Conservation (phyloP, 139 green algal genomes). For the Chlamydomonas sp. region DNA sequence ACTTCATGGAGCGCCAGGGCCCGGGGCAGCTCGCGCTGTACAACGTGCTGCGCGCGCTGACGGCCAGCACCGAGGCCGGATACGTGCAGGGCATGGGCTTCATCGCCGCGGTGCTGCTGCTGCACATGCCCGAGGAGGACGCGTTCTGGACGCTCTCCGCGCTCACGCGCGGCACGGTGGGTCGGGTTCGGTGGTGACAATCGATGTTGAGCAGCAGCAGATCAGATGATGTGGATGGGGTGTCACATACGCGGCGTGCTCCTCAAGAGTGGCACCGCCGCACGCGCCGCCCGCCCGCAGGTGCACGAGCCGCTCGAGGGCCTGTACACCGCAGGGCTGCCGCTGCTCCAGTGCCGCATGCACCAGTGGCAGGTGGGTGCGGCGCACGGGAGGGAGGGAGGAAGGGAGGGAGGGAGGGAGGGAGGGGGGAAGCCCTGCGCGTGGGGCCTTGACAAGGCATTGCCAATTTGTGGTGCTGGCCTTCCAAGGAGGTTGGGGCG, state of each 20-base stretch:
- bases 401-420: constrained; percentile 1
- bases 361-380: constrained; percentile 12
- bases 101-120: constrained; percentile 73
- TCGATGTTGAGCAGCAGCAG: neutral
- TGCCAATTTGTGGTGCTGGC: too few species aligned
- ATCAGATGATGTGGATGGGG: neutral
- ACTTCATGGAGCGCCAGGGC: constrained; percentile 64
- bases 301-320: constrained; percentile 45
- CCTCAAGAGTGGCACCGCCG: neutral
- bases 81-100: constrained; percentile 93
- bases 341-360: constrained; percentile 65
- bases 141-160: constrained; percentile 86
- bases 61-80: too few species aligned
- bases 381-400: too few species aligned
- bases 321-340: constrained; percentile 65
- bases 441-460: too few species aligned
- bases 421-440: too few species aligned
- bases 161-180: constrained; percentile 68
- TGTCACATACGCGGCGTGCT: too few species aligned
- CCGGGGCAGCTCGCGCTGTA: constrained; percentile 72
- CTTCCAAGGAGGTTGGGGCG: too few species aligned
- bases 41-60: constrained; percentile 75
- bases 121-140: constrained; percentile 85
- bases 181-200: neutral
- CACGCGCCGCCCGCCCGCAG: neutral